Conservation (phyloP, 192 early-diverging fungal genomes). For the Umbelopsis sp. region DNA sequence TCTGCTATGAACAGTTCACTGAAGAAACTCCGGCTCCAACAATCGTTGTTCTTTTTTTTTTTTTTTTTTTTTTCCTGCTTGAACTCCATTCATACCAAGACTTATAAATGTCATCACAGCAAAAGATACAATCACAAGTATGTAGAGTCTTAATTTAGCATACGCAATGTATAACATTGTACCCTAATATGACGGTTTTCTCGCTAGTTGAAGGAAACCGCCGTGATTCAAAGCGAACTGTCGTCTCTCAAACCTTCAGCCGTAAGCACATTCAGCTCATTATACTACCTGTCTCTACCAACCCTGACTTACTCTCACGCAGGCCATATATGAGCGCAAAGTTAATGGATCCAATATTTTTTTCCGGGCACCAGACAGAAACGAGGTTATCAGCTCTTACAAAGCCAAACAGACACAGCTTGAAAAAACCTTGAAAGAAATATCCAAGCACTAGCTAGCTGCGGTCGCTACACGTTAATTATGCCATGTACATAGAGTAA, state of each 20-base stretch:
- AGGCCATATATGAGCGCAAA: not conserved
- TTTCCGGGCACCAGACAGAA: not conserved
- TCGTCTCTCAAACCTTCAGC: not conserved
- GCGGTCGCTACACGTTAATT: no score
- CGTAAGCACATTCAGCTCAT: not conserved
- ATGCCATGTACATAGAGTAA: not conserved
- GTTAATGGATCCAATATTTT: slow-evolving; percentile 1
- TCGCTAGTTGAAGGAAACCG: not conserved
- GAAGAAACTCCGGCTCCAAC: not conserved
- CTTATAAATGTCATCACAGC: not conserved
- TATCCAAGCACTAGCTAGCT: not conserved
- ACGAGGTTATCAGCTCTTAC: not conserved
- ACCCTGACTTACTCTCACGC: no score
- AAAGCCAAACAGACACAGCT: not conserved
- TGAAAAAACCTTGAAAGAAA: not conserved
- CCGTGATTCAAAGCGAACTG: slow-evolving; percentile 8
- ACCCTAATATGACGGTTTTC: not conserved
- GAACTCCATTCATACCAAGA: not conserved
- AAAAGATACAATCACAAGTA: slow-evolving; percentile 9
- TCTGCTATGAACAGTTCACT: no score
- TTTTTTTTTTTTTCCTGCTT: not conserved
- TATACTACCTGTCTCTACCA: not conserved
- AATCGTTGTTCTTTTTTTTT: no score
- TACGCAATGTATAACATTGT: not conserved
- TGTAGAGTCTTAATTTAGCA: not conserved